A percentile compares a stretch with the other conserved stretches of the same genome.
phyloP scores from a whole-genome alignment of 768 basidiomycete genomes.

The Mycena chlorophos region DNA sequence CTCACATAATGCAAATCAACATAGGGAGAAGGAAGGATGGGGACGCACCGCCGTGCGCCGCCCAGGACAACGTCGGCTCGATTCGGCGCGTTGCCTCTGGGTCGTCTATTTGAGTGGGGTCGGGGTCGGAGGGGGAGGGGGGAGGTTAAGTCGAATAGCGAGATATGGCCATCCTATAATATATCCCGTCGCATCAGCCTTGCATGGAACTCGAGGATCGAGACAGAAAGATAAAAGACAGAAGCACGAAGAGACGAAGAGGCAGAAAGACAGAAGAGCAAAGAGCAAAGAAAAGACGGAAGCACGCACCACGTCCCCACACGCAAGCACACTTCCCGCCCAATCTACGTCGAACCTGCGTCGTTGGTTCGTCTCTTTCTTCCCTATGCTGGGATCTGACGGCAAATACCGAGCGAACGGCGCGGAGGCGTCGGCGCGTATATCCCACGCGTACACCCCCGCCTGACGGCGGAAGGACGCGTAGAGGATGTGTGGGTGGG shows the following conservation, averaged over 20 bases:
- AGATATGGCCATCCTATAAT: constrained; percentile 56
- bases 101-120: no score
- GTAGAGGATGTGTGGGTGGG: constrained; percentile 69
- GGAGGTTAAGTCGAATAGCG: constrained; percentile 54
- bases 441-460: constrained; percentile 74
- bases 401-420: constrained; percentile 42
- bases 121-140: no score
- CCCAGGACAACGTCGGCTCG: constrained; percentile 35
- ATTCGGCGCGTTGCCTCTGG: no score
- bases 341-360: constrained; percentile 76
- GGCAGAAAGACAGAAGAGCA: not conserved
- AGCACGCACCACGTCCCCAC: constrained; percentile 64
- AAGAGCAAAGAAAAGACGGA: not conserved
- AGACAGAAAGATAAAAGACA: no score
- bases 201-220: no score
- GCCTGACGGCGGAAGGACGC: constrained; percentile 72
- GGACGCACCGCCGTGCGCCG: constrained; percentile 58
- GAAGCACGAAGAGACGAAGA: not conserved
- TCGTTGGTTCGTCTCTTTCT: constrained; percentile 65
- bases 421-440: constrained; percentile 54
- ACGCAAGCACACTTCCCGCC: constrained; percentile 59
- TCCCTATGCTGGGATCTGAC: constrained; percentile 3
- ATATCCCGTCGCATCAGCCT: no score
- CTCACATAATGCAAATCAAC: not conserved
- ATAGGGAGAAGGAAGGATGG: not conserved